Evolutionary conservation across 208 protist genomes (phyloP).

Genomic region (Hexamita inflata): DNA sequence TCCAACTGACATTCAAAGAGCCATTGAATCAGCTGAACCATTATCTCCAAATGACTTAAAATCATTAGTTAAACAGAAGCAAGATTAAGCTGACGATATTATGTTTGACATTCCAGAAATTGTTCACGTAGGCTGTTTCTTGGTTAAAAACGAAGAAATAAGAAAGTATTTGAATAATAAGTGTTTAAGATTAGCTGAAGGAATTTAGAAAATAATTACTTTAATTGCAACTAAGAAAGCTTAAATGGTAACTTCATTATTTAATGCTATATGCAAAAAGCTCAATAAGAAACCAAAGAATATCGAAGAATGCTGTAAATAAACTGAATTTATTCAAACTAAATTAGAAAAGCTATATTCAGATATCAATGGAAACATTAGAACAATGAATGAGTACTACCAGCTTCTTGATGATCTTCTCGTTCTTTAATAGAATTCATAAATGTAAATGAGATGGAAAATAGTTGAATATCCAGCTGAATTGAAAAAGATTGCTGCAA

Average conservation of each 20-base stretch:
- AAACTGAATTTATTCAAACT: not conserved
- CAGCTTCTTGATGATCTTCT: constrained; percentile 9
- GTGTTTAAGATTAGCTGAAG: constrained; percentile 9
- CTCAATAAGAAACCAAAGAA: not conserved
- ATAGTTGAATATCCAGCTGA: constrained; percentile 5
- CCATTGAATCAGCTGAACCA: not conserved
- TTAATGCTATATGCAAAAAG: not conserved
- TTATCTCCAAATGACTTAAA: constrained; percentile 10
- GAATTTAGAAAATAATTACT: not conserved
- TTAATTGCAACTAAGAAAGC: constrained; percentile 10
- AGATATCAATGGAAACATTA: not conserved
- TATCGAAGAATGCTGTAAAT: constrained; percentile 1
- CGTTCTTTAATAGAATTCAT: not conserved
- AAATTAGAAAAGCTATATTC: not conserved
- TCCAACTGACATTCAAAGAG: not conserved
- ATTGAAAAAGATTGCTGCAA: not conserved
- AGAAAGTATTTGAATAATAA: not conserved
- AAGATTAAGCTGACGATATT: not conserved
- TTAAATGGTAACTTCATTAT: not conserved
- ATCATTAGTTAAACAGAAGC: not conserved
- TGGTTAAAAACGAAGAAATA: not conserved
- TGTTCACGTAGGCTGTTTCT: constrained; percentile 7
- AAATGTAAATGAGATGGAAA: not conserved
- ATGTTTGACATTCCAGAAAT: not conserved
- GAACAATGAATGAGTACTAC: constrained; percentile 10